Percentiles rank a stretch among this genome's conserved stretches.
Conservation (phyloP, 768 basidiomycete species). For the Daedaleopsis nitida region DNA sequence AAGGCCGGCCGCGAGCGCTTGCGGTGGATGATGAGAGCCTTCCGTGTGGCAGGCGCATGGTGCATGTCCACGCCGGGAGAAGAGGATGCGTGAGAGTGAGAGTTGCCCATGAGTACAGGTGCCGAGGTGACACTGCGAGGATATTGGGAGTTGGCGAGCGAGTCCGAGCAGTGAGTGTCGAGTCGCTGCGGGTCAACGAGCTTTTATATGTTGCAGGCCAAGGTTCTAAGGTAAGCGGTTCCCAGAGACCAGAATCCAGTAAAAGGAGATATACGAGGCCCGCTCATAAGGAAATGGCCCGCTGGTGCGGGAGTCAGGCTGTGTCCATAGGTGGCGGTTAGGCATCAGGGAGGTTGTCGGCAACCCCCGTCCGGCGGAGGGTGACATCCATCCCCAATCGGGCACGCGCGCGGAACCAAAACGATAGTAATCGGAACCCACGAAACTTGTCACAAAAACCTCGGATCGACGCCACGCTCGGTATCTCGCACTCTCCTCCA, state of each 20-base stretch:
- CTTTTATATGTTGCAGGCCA: slow-evolving; percentile 21
- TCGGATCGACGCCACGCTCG: slow-evolving; percentile 21
- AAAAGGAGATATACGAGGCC: slow-evolving; percentile 17
- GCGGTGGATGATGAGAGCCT: slow-evolving; percentile 14
- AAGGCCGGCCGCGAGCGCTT: slow-evolving; percentile 28
- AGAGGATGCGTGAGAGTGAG: slow-evolving; percentile 20
- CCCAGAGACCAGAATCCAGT: slow-evolving; percentile 18
- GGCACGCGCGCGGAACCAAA: slow-evolving; percentile 11
- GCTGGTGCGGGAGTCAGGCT: slow-evolving; percentile 18
- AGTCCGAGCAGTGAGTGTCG: slow-evolving; percentile 8
- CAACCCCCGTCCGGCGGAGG: slow-evolving; percentile 7
- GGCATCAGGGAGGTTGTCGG: slow-evolving; percentile 17
- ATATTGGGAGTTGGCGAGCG: slow-evolving; percentile 11
- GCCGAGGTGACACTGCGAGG: slow-evolving; percentile 15
- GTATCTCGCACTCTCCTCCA: slow-evolving; percentile 3
- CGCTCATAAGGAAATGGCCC: slow-evolving; percentile 20
- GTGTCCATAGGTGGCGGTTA: slow-evolving; percentile 19
- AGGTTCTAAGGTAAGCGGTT: slow-evolving; percentile 18
- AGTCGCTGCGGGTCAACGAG: slow-evolving; percentile 8
- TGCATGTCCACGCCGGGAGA: slow-evolving; percentile 14
- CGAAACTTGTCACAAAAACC: slow-evolving; percentile 16
- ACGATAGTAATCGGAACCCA: slow-evolving; percentile 9
- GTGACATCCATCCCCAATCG: slow-evolving; percentile 2
- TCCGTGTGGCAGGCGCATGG: slow-evolving; percentile 9
- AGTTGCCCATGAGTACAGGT: slow-evolving; percentile 22